Percentiles rank a stretch among this genome's conserved stretches.
phyloP scores from a whole-genome alignment of 371 early-diverging fungal genomes.

The Rhizopus sp. region DNA sequence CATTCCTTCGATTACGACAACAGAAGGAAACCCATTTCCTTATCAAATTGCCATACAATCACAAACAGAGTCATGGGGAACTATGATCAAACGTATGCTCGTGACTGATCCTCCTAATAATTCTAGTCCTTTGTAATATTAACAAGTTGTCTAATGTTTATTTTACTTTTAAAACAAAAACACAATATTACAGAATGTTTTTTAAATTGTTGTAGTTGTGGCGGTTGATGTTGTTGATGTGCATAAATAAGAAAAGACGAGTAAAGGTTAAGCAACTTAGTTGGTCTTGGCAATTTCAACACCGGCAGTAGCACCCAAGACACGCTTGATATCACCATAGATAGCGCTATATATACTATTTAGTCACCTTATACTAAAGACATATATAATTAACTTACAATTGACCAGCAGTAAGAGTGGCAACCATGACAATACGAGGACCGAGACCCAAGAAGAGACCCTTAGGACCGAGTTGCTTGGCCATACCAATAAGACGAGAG shows the following conservation, averaged over 20 bases:
- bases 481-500: constrained; percentile 57
- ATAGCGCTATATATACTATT: constrained; percentile 38
- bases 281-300: constrained; percentile 55
- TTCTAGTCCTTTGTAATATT: too few species aligned
- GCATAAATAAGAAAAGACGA: background rate
- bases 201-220: background rate
- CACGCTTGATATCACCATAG: constrained; percentile 71
- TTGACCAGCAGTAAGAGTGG: constrained; percentile 75
- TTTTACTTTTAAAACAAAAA: constrained; percentile 6
- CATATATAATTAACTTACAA: constrained; percentile 32
- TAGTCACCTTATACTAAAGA: background rate
- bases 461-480: constrained; percentile 62
- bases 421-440: constrained; percentile 82
- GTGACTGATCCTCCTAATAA: constrained; percentile 37
- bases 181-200: background rate
- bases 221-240: background rate
- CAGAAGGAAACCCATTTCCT: constrained; percentile 85
- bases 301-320: constrained; percentile 69
- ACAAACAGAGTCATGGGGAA: constrained; percentile 44
- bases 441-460: constrained; percentile 75
- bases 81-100: constrained; percentile 45
- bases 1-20: constrained; percentile 84
- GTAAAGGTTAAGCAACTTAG: background rate
- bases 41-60: constrained; percentile 64
- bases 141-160: background rate